These are phyloP conservation scores for Ophiocordyceps camponoti-leonardi DNA, from an alignment of 2,329 filamentous ascomycete genomes.

Conservation along the genomic window DNA sequence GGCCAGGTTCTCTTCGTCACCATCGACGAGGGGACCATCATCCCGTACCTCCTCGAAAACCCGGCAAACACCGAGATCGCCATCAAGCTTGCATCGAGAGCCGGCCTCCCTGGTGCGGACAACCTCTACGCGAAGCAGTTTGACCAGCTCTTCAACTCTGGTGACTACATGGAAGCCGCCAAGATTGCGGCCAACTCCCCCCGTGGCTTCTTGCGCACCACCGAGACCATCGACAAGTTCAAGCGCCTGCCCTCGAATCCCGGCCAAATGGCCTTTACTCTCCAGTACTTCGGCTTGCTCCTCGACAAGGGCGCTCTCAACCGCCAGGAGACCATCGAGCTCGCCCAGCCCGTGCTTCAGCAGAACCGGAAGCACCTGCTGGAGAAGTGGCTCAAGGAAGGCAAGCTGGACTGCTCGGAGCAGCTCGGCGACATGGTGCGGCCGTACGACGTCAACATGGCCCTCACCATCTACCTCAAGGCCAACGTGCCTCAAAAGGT, in stretches of 20 bases:
- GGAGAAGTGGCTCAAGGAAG: slow-evolving; percentile 95
- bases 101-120: slow-evolving; percentile 84
- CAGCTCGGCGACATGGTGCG: slow-evolving; percentile 91
- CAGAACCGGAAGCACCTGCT: slow-evolving; percentile 92
- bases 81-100: slow-evolving; percentile 89
- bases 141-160: slow-evolving; percentile 64
- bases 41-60: slow-evolving; percentile 91
- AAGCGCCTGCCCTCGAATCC: slow-evolving; percentile 69
- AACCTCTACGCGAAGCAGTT: slow-evolving; percentile 87
- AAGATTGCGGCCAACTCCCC: slow-evolving; percentile 96
- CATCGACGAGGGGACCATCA: slow-evolving; percentile 79
- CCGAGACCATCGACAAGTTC: slow-evolving; percentile 91
- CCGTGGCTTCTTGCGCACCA: slow-evolving; percentile 81
- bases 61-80: slow-evolving; percentile 86
- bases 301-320: slow-evolving; percentile 91
- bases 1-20: slow-evolving; percentile 91
- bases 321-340: slow-evolving; percentile 81
- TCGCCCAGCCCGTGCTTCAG: slow-evolving; percentile 78
- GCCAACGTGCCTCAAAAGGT: slow-evolving; percentile 88
- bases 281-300: slow-evolving; percentile 96
- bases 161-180: slow-evolving; percentile 74
- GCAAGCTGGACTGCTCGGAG: slow-evolving; percentile 91
- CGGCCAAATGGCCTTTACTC: slow-evolving; percentile 79
- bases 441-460: slow-evolving; percentile 73
- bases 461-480: slow-evolving; percentile 76